These are phyloP conservation scores for Neoscytalidium dimidiatum DNA, from an alignment of 2,329 filamentous ascomycete genomes.

Conservation along the genomic window DNA sequence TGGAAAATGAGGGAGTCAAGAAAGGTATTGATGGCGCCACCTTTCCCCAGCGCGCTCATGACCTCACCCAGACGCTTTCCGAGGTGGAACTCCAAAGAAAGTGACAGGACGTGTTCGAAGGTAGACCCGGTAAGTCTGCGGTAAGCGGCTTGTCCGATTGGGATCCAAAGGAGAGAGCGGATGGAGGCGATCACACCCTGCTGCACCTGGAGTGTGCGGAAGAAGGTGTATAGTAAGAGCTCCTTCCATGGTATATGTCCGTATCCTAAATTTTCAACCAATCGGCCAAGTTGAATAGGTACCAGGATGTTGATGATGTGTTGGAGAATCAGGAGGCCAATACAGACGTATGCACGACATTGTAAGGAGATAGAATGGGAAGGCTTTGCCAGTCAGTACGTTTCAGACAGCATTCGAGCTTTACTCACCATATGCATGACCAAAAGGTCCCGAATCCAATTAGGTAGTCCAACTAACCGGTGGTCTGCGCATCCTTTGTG, in stretches of 20 bases:
- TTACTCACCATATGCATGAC: conserved; percentile 47
- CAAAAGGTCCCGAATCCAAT: conserved; percentile 49
- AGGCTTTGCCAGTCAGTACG: conserved; percentile 38
- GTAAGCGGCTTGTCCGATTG: conserved; percentile 48
- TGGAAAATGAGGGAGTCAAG: conserved; percentile 62
- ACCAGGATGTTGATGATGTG: conserved; percentile 49
- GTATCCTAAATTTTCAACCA: conserved; percentile 45
- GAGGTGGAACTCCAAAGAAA: conserved; percentile 55
- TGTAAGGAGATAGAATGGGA: conserved; percentile 46
- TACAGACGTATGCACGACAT: conserved; percentile 43
- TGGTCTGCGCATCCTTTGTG: background rate
- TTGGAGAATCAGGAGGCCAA: conserved; percentile 46
- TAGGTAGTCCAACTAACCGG: conserved; percentile 50
- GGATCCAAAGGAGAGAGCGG: conserved; percentile 51
- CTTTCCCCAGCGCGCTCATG: conserved; percentile 52
- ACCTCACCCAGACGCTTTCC: conserved; percentile 56
- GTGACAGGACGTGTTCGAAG: conserved; percentile 50
- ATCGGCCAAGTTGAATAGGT: conserved; percentile 44
- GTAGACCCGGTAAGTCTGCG: conserved; percentile 47
- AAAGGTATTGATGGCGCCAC: conserved; percentile 52
- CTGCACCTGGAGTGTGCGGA: conserved; percentile 49
- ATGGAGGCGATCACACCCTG: conserved; percentile 48
- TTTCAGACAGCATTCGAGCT: background rate
- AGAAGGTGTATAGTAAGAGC: conserved; percentile 48
- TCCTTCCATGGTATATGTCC: conserved; percentile 47